Conservation (phyloP, 768 basidiomycete genomes). For the Podaxis sp. region DNA sequence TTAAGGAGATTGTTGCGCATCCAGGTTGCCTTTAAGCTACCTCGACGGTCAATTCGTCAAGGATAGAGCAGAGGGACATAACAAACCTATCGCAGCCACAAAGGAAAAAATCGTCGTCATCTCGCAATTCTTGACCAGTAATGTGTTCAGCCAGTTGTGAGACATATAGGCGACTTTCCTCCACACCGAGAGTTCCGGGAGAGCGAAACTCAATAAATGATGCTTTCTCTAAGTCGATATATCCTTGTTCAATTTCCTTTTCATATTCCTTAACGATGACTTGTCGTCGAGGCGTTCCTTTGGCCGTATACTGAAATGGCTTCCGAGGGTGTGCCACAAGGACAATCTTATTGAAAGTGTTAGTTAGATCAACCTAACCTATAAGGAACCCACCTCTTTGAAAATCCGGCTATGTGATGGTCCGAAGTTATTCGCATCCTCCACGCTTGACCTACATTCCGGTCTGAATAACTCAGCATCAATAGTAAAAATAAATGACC, state of each 20-base stretch:
- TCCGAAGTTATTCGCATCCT: slow-evolving; percentile 34
- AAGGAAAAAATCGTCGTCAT: slow-evolving; percentile 34
- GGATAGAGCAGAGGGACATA: not conserved
- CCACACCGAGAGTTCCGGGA: slow-evolving; percentile 15
- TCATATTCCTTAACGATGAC: slow-evolving; percentile 32
- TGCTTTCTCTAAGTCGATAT: slow-evolving; percentile 14
- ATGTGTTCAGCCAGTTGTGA: slow-evolving; percentile 12
- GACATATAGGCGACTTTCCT: slow-evolving; percentile 23
- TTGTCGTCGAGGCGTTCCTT: slow-evolving; percentile 33
- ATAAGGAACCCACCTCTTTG: slow-evolving; percentile 31
- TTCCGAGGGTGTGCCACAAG: slow-evolving; percentile 31
- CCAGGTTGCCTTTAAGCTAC: slow-evolving; percentile 31
- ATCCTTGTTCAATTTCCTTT: slow-evolving; percentile 35
- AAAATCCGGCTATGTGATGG: slow-evolving; percentile 42
- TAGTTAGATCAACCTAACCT: not conserved
- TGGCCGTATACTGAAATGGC: slow-evolving; percentile 39
- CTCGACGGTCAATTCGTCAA: not conserved
- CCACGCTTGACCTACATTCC: slow-evolving; percentile 31
- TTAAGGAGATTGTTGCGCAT: slow-evolving; percentile 28
- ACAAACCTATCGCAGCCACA: slow-evolving; percentile 36
- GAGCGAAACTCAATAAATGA: slow-evolving; percentile 14
- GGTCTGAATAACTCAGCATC: not conserved
- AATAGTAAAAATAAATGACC: not conserved
- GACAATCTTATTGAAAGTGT: slow-evolving; percentile 32
- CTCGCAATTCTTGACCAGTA: slow-evolving; percentile 11